A percentile compares a stretch with the other conserved stretches of the same genome.
Evolutionary conservation across 805 yeast species (phyloP).

Genomic region (Kazachstania bromeliacearum): DNA sequence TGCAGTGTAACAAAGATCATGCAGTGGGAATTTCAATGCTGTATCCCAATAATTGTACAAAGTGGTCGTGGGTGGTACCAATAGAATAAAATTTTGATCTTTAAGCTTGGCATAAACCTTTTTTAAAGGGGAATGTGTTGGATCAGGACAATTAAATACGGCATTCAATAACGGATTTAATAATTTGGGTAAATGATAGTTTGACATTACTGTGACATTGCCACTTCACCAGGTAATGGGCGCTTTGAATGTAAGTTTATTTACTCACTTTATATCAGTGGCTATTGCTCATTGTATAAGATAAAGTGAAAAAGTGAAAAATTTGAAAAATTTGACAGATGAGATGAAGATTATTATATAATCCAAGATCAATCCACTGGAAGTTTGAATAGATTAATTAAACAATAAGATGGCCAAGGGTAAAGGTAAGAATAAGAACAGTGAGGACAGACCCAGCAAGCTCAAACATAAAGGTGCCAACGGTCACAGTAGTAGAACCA

Average conservation of each 20-base stretch:
- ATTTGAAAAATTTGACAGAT: conserved; percentile 2
- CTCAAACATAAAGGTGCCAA: conserved; percentile 34
- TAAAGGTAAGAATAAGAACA: conserved; percentile 39
- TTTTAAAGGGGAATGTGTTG: conserved; percentile 37
- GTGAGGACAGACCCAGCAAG: conserved; percentile 31
- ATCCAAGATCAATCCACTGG: neutral
- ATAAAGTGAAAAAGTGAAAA: neutral
- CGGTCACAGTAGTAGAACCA: conserved; percentile 48
- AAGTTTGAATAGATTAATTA: too few species aligned
- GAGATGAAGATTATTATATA: neutral
- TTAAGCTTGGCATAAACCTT: conserved; percentile 37
- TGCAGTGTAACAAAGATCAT: conserved; percentile 37
- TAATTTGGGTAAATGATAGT: conserved; percentile 42
- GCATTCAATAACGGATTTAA: conserved; percentile 57
- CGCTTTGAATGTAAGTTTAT: too few species aligned
- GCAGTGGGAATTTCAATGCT: conserved; percentile 32
- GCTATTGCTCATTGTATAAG: neutral
- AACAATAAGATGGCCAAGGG: conserved; percentile 29
- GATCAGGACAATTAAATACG: conserved; percentile 55
- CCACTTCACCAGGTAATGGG: neutral
- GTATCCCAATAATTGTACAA: conserved; percentile 35
- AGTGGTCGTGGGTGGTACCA: conserved; percentile 53
- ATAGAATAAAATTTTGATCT: conserved; percentile 41
- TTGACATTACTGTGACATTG: conserved; percentile 4
- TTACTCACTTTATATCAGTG: neutral